Evolutionary conservation across 768 basidiomycete genomes (phyloP).

Genomic region (Paxillus rubicundulus): DNA sequence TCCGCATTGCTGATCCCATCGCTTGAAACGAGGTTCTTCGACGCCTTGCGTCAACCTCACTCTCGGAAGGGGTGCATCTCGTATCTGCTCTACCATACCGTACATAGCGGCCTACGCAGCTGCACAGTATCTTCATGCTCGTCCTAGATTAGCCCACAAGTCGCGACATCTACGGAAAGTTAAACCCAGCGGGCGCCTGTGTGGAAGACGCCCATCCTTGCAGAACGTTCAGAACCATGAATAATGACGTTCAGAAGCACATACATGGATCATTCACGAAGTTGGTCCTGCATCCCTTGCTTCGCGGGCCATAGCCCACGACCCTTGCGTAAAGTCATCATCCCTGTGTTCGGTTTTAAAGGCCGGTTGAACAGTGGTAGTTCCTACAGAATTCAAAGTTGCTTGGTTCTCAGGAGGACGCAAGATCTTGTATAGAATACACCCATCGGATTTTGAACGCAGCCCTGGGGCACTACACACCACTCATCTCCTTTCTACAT

Average conservation of each 20-base stretch:
- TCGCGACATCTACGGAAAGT: not conserved
- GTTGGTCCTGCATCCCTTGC: not conserved
- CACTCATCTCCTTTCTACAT: not conserved
- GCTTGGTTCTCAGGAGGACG: not conserved
- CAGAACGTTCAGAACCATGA: not conserved
- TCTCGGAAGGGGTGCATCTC: not conserved
- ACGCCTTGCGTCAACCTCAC: not conserved
- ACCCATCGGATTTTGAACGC: not conserved
- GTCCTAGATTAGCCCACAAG: not conserved
- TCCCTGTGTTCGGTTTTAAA: slow-evolving; percentile 3
- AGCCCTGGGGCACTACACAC: not conserved
- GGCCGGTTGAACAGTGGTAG: not conserved
- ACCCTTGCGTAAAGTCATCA: not conserved
- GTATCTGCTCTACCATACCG: not conserved
- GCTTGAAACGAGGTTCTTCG: not conserved
- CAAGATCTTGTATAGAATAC: not conserved
- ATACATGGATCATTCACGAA: not conserved
- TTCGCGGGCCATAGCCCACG: not conserved
- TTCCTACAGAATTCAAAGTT: not conserved
- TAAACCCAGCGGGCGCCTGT: not conserved
- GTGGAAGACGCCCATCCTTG: not conserved
- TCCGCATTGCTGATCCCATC: slow-evolving; percentile 10
- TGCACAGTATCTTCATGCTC: not conserved
- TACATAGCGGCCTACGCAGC: not conserved
- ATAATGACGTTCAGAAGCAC: not conserved